Evolutionary conservation across 306 rosid species (phyloP).

Genomic region (Acacia confusa): DNA sequence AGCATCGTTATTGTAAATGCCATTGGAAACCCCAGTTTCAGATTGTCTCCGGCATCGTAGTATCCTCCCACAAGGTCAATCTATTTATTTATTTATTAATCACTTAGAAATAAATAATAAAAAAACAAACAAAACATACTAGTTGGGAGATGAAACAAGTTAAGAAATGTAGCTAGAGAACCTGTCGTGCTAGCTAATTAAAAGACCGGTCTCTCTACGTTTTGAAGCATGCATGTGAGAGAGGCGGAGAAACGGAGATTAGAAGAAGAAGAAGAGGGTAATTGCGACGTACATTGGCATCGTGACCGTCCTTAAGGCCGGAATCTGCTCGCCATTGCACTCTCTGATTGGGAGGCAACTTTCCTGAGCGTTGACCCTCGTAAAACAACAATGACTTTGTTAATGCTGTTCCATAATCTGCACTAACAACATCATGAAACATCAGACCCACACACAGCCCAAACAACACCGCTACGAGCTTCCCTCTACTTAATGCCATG

Average conservation of each 20-base stretch:
- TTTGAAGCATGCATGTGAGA: no score
- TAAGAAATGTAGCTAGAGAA: no score
- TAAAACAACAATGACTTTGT: constrained; percentile 47
- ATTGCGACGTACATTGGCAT: constrained; percentile 34
- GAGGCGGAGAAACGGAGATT: no score
- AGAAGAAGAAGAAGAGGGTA: not conserved
- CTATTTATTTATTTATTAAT: not conserved
- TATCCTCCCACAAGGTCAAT: constrained; percentile 66
- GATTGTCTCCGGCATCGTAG: constrained; percentile 76
- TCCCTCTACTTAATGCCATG: constrained; percentile 5
- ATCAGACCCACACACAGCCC: constrained; percentile 2
- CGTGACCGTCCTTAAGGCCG: constrained; percentile 52
- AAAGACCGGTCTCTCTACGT: not conserved
- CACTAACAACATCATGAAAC: constrained; percentile 18
- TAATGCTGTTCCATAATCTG: constrained; percentile 43
- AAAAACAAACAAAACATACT: no score
- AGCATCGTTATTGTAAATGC: constrained; percentile 69
- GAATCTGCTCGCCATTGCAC: constrained; percentile 63
- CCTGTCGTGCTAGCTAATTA: no score
- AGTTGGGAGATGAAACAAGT: no score
- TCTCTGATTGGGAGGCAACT: constrained; percentile 44
- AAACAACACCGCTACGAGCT: not conserved
- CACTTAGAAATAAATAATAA: no score
- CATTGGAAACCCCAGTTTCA: constrained; percentile 64
- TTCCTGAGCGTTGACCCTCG: constrained; percentile 70